Evolutionary conservation across 805 yeast genomes (phyloP).

Genomic region (Metschnikowia rubicola): DNA sequence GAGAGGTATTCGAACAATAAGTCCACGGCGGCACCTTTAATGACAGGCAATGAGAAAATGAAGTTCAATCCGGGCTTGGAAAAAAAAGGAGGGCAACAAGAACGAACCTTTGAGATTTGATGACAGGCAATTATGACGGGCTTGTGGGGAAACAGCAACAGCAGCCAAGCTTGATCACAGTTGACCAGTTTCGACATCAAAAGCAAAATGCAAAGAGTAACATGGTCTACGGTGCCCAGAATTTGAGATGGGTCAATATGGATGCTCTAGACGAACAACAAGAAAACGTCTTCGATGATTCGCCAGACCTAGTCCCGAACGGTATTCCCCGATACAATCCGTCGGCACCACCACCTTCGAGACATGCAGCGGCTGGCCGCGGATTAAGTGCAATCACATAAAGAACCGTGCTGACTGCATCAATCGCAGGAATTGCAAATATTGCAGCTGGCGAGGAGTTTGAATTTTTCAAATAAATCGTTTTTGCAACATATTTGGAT

Average conservation of each 20-base stretch:
- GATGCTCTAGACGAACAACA: conserved; percentile 32
- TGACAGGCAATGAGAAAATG: conserved; percentile 37
- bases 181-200: conserved; percentile 25
- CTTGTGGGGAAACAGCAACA: conserved; percentile 12
- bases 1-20: conserved; percentile 28
- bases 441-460: conserved; percentile 11
- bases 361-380: conserved; percentile 13
- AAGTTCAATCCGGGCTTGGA: conserved; percentile 48
- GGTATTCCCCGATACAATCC: conserved; percentile 16
- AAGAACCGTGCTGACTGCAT: conserved; percentile 31
- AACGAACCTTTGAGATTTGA: conserved; percentile 54
- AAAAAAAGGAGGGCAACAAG: conserved; percentile 66
- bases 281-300: conserved; percentile 44
- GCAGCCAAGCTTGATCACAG: conserved; percentile 39
- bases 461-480: not conserved
- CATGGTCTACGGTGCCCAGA: conserved; percentile 59
- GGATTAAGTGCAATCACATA: conserved; percentile 38
- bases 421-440: conserved; percentile 17
- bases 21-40: conserved; percentile 13
- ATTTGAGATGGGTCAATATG: conserved; percentile 56
- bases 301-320: conserved; percentile 41
- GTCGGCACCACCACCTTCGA: not conserved
- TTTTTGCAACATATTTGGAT: no score
- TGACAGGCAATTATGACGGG: conserved; percentile 6
- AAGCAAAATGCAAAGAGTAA: conserved; percentile 24